Evolutionary conservation across 148 eudicot species (phyloP), one percentile per base, ranked within the genome.

Genomic region (Chenopodium album): DNA sequence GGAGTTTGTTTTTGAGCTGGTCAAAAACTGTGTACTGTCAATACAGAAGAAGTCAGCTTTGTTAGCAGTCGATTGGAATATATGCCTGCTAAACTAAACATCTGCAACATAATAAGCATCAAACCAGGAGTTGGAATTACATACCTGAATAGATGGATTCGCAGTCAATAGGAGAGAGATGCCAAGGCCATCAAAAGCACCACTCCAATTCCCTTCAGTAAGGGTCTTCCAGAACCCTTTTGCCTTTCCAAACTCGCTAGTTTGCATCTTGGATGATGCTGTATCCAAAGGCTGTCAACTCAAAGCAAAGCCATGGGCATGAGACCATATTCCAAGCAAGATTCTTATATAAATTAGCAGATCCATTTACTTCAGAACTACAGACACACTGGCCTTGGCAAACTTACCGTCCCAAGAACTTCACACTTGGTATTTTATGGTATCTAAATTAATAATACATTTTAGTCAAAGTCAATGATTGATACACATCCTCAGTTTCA

Each of bases 81-180:
- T 12, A 46, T 73, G 22, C 28, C 16, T 46, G 59, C 37, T 2
- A 72, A 19, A 78, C 17, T 28, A 9, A 23, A 67, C 32, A 46
- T 32, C 64, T 78, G 26, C 16, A 9, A 44, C 13, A 44, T 37
- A 7, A 11, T 2, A 74, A 47, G 26, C 11, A 64, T 48, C 4
- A 44, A 9, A 20, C 52, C 4, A 76, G 76, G 44, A 75, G 73
- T 64, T 37, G 73, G 26, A 47, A 81, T 44, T 28, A 70, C n/a
- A 47, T 79, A 96, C 99, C 98, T 96, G 99, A 48, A 96, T 96
- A 29, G 99, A 89, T 31, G 98, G 99, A 88, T 96, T 96, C 71
- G 94, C 79, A 41, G 98, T 90, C 67, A 96, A 89, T 50, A 96
- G 95, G 56, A 96, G 97, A 84, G 99, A 92, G 52, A 96, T 94